Conservation (phyloP, 371 early-diverging fungal genomes). For the Lichtheimia ramosa region DNA sequence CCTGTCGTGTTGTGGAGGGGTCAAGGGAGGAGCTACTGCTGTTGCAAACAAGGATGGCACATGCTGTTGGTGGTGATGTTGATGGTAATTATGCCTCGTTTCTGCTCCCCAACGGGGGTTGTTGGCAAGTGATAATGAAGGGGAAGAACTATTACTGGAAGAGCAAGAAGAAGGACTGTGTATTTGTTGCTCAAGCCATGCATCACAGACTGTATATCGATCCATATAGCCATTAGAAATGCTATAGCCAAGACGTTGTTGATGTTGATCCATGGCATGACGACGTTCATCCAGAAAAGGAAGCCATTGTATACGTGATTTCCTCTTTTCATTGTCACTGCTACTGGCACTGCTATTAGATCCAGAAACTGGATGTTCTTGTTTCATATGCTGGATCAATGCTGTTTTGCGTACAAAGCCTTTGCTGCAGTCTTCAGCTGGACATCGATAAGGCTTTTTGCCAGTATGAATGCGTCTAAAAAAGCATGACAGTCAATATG, state of each 20-base stretch:
- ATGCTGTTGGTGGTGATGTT: slow-evolving; percentile 5
- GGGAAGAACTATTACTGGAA: too few species aligned
- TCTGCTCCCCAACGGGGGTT: too few species aligned
- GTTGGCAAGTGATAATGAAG: too few species aligned
- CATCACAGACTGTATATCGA: too few species aligned
- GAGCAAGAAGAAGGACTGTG: too few species aligned
- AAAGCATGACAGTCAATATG: not conserved
- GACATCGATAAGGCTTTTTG: slow-evolving; percentile 67
- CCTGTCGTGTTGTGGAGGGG: too few species aligned
- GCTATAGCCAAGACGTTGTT: too few species aligned
- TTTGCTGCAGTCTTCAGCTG: slow-evolving; percentile 57
- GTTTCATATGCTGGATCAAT: slow-evolving; percentile 64
- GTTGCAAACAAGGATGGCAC: not conserved
- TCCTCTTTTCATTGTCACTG: slow-evolving; percentile 19
- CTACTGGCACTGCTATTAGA: not conserved
- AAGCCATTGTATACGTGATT: slow-evolving; percentile 43
- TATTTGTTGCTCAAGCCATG: too few species aligned
- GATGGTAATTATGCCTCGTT: too few species aligned
- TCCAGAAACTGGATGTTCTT: slow-evolving; percentile 25
- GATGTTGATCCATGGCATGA: too few species aligned
- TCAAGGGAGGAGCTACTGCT: slow-evolving; percentile 4
- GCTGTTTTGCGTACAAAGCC: slow-evolving; percentile 71
- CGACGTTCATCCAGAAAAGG: slow-evolving; percentile 42
- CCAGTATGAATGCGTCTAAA: slow-evolving; percentile 68
- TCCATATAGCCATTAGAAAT: too few species aligned